Conservation (phyloP, 2,329 filamentous ascomycete species). For the Pestalotiopsis sp. region DNA sequence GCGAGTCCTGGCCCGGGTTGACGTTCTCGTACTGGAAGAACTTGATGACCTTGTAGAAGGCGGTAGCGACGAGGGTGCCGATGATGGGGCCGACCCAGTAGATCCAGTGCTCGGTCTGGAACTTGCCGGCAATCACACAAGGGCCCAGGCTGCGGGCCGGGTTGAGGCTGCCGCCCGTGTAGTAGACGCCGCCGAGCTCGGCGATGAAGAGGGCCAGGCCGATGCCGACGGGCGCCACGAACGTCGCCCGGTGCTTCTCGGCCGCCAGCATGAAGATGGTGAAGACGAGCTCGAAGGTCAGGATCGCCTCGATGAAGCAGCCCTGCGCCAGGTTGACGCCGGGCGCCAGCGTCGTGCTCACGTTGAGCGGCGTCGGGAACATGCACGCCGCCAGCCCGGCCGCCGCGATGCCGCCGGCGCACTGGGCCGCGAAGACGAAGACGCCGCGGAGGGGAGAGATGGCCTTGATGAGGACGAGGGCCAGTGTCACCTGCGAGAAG, state of each 20-base stretch:
- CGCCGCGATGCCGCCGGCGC: constrained; percentile 23
- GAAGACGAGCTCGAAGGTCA: constrained; percentile 55
- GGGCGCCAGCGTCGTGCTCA: constrained; percentile 46
- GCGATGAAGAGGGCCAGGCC: constrained; percentile 61
- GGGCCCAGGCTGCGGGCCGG: constrained; percentile 40
- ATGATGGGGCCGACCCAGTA: constrained; percentile 46
- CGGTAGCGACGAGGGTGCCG: constrained; percentile 34
- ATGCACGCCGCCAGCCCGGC: constrained; percentile 38
- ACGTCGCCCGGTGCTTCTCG: constrained; percentile 66
- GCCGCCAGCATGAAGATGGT: constrained; percentile 62
- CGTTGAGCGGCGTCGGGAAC: constrained; percentile 49
- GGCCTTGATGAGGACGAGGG: constrained; percentile 15
- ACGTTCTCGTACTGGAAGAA: constrained; percentile 41
- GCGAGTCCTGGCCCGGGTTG: constrained; percentile 41
- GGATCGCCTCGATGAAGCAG: constrained; percentile 57
- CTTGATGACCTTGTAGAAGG: constrained; percentile 42
- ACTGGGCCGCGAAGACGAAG: constrained; percentile 18
- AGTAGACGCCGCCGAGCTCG: constrained; percentile 40
- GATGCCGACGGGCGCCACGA: constrained; percentile 64
- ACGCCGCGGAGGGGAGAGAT: constrained; percentile 15
- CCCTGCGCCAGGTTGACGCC: constrained; percentile 48
- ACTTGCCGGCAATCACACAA: constrained; percentile 37
- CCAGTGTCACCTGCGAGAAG: constrained; percentile 17
- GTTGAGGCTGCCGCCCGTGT: constrained; percentile 41
- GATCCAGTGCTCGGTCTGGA: constrained; percentile 41